Percentiles rank a stretch among this genome's conserved stretches.
phyloP scores from a whole-genome alignment of 2,329 filamentous ascomycete species.

The Fusarium nematophilum region DNA sequence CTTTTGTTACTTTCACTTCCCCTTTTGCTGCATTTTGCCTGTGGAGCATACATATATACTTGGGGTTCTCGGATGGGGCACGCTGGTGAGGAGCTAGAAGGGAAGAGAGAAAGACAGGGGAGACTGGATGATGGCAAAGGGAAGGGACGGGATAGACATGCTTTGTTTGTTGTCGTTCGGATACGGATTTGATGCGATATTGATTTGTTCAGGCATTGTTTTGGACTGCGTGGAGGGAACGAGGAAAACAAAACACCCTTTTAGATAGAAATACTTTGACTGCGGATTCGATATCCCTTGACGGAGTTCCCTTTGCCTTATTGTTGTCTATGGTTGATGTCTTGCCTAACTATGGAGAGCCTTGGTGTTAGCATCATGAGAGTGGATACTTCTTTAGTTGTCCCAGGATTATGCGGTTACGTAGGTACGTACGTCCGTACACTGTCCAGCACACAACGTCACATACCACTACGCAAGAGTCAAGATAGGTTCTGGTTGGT shows the following conservation, averaged over 20 bases:
- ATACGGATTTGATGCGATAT: slow-evolving; percentile 1
- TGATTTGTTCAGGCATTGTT: neutral
- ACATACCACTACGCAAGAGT: neutral
- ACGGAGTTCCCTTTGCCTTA: too few relatives aligned
- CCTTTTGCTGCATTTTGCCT: slow-evolving; percentile 3
- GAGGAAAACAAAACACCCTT: too few relatives aligned
- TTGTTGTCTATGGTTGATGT: too few relatives aligned
- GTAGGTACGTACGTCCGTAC: too few relatives aligned
- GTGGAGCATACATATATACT: too few relatives aligned
- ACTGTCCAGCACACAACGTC: neutral
- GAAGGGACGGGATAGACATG: slow-evolving; percentile 16
- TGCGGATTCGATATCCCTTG: too few relatives aligned
- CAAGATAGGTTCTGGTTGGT: neutral
- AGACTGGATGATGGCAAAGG: neutral
- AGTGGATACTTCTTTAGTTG: too few relatives aligned
- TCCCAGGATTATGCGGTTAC: too few relatives aligned
- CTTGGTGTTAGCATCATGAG: too few relatives aligned
- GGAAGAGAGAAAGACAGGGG: neutral
- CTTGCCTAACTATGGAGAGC: too few relatives aligned
- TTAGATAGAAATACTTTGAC: too few relatives aligned
- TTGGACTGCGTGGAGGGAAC: too few relatives aligned
- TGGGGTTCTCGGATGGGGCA: neutral
- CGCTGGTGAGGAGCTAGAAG: neutral
- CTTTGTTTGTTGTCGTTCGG: neutral
- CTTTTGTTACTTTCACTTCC: neutral